These are phyloP conservation scores for Conticribra weissflogii DNA, from an alignment of 108 stramenopile genomes.

Conservation along the genomic window DNA sequence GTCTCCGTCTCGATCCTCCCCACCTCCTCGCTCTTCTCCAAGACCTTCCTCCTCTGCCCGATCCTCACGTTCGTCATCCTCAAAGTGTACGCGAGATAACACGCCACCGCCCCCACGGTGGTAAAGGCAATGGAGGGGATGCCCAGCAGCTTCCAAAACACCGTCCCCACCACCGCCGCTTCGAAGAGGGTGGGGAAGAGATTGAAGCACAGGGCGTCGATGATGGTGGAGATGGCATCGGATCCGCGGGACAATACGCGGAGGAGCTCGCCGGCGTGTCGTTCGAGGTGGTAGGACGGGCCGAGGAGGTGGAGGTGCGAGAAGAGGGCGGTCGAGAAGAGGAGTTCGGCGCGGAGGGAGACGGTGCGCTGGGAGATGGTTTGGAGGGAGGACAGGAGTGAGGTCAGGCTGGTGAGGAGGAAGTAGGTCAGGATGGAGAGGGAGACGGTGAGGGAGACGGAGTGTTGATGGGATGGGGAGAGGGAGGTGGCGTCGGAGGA, in stretches of 20 bases:
- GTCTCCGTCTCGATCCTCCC: slow-evolving; percentile 54
- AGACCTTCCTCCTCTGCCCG: slow-evolving; percentile 27
- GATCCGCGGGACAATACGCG: slow-evolving; percentile 42
- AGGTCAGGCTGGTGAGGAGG: slow-evolving; percentile 15
- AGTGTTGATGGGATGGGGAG: slow-evolving; percentile 2
- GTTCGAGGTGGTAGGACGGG: slow-evolving; percentile 45
- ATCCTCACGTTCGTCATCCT: slow-evolving; percentile 41
- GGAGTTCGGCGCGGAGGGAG: slow-evolving; percentile 46
- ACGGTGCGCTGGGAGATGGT: slow-evolving; percentile 34
- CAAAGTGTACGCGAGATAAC: slow-evolving; percentile 39
- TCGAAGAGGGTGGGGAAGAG: slow-evolving; percentile 48
- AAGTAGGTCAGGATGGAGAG: slow-evolving; percentile 37
- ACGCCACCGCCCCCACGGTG: slow-evolving; percentile 29
- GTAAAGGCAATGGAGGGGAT: slow-evolving; percentile 31
- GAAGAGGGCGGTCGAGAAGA: slow-evolving; percentile 40
- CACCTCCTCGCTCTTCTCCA: slow-evolving; percentile 47
- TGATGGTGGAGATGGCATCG: slow-evolving; percentile 38
- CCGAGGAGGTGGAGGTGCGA: slow-evolving; percentile 41
- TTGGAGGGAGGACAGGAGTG: slow-evolving; percentile 28
- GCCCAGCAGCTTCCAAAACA: slow-evolving; percentile 51
- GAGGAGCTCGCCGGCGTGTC: slow-evolving; percentile 45
- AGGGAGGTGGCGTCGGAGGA: neutral
- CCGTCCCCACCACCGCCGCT: slow-evolving; percentile 31
- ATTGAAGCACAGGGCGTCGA: slow-evolving; percentile 42
- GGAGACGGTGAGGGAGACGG: slow-evolving; percentile 16